Conservation (phyloP, 176 grass and related monocot genomes). For the Avena sativa region DNA sequence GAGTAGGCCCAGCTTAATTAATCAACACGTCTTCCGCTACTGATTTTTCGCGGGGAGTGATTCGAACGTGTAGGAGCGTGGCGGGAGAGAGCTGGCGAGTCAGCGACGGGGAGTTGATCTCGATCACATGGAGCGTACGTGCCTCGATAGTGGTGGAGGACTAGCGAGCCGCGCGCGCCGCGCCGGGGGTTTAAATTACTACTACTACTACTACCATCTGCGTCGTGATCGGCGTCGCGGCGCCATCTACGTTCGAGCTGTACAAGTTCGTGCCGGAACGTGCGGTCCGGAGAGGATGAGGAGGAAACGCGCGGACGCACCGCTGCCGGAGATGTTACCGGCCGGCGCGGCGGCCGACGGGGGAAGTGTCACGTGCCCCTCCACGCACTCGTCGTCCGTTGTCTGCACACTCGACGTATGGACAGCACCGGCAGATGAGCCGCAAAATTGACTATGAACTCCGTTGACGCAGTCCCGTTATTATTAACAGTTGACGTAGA, state of each 20-base stretch:
- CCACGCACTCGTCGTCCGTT: not conserved
- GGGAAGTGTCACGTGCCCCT: not conserved
- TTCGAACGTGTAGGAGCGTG: constrained; percentile 28
- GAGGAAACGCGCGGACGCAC: not conserved
- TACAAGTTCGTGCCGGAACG: not conserved
- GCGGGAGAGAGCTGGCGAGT: not conserved
- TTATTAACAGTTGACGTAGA: not conserved
- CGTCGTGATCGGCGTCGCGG: not conserved
- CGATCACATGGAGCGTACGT: constrained; percentile 5
- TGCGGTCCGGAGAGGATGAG: not conserved
- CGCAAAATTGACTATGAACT: not conserved
- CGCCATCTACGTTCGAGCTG: not conserved
- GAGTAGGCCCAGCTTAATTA: not conserved
- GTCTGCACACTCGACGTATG: not conserved
- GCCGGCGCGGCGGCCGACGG: too few relatives aligned
- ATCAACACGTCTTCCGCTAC: not conserved
- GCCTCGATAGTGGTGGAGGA: not conserved
- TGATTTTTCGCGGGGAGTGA: too few relatives aligned
- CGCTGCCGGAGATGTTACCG: not conserved
- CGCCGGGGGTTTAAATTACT: not conserved
- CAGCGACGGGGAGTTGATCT: not conserved
- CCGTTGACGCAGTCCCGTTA: not conserved
- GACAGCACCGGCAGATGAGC: not conserved
- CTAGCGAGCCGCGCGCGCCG: not conserved
- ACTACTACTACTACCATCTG: too few relatives aligned